Evolutionary conservation across 2,329 filamentous ascomycete genomes (phyloP), one percentile per base, ranked within the genome.

Genomic region (Macrophomina phaseolina): DNA sequence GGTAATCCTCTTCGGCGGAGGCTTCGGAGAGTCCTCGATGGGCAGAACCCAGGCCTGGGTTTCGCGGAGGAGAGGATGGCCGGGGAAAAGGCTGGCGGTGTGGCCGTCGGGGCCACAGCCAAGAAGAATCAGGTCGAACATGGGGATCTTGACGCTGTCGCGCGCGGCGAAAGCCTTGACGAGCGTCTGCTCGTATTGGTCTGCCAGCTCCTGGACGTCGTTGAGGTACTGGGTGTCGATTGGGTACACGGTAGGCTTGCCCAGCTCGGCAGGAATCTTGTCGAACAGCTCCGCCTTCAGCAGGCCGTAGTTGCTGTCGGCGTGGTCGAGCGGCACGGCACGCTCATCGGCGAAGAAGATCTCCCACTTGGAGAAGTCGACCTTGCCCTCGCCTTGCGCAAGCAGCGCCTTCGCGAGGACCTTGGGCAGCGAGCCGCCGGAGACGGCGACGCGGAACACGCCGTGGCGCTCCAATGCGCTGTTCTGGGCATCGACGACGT

Each of bases 341-440:
- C 95, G 92, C 85, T 99, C 95, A 78, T 99, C 95, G 76, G 94
- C 94, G 80, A 97, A 98, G 86, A 98, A 99, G 76, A 99, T 92
- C 75, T 98, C 92, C 95, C 95, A 99, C 79, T 92, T 93, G 77
- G 86, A 84, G 81, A 96, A 97, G 73, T 91, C 84, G 71, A 94
- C 81, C 45, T 77, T 79, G 58, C 81, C 83, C 68, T 83, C 79
- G 81, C 81, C 71, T 75, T 81, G 72, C 23, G 87, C 76, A 32
- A 98, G 87, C 11, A 98, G 88, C 9, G 93, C 93, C 78, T 92
- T 88, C 53, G 93, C 93, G 49, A 99, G 90, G 14, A 90, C 92
- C 76, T 93, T 90, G 67, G 95, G 95, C 53, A 99, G 88, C 16
- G 94, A 97, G 73, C 95, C 95, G 72, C 95, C 95, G 0, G 94